phyloP scores from a whole-genome alignment of 345 rosid species.

The Acer saccharum region DNA sequence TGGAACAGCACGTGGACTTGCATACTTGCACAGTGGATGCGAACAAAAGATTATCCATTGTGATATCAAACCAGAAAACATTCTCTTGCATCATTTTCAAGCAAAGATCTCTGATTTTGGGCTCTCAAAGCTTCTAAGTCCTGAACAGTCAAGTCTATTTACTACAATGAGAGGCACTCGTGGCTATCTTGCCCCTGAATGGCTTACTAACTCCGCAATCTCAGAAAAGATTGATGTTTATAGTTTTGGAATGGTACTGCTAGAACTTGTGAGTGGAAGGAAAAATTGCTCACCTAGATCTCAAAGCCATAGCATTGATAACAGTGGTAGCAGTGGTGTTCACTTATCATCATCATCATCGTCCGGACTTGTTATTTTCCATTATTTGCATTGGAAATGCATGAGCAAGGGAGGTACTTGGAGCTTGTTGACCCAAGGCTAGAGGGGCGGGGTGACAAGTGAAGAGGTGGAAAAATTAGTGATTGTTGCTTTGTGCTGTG shows the following conservation, averaged over 20 bases:
- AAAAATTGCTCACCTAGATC: constrained; percentile 56
- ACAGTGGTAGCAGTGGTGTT: constrained; percentile 35
- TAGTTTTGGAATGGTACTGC: constrained; percentile 83
- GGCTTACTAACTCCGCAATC: constrained; percentile 77
- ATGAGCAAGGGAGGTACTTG: constrained; percentile 64
- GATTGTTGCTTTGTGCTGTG: constrained; percentile 68
- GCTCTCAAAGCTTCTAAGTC: constrained; percentile 64
- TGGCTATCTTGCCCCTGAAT: constrained; percentile 84
- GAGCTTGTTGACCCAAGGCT: constrained; percentile 84
- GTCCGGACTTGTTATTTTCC: constrained; percentile 70
- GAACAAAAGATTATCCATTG: constrained; percentile 74
- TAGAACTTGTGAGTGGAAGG: constrained; percentile 78
- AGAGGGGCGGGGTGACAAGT: constrained; percentile 61
- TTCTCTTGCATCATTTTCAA: constrained; percentile 65
- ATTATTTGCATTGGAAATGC: constrained; percentile 83
- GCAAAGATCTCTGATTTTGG: constrained; percentile 78
- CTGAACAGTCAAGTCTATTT: constrained; percentile 67
- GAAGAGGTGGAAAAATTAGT: constrained; percentile 61
- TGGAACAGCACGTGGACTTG: constrained; percentile 79
- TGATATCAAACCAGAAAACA: constrained; percentile 78
- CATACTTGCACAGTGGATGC: constrained; percentile 73
- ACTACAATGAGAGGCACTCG: constrained; percentile 90
- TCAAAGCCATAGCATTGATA: constrained; percentile 46
- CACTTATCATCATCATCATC: constrained; percentile 42
- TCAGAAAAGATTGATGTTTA: constrained; percentile 84